These are phyloP conservation scores for Euryodendron excelsum DNA, from an alignment of 148 eudicot genomes.

Conservation along the genomic window DNA sequence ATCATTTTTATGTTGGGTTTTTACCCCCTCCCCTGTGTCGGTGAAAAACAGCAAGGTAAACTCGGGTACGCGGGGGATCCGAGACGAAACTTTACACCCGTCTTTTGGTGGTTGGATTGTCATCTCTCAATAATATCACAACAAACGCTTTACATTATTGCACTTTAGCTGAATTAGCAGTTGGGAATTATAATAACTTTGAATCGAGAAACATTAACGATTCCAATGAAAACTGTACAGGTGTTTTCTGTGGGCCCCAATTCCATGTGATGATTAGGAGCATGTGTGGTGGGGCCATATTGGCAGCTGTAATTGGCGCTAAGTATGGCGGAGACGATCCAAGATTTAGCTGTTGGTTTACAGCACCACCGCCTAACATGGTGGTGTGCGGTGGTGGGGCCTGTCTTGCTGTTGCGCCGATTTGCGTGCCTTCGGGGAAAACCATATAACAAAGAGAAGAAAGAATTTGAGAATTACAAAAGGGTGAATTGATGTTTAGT, in stretches of 20 bases:
- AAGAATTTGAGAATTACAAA: no score
- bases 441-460: no score
- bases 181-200: background rate
- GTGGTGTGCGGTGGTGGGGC: background rate
- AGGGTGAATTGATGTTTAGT: no score
- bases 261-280: background rate
- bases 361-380: background rate
- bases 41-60: background rate
- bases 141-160: background rate
- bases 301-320: slow-evolving; percentile 4
- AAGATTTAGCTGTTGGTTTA: background rate
- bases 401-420: background rate
- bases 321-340: background rate
- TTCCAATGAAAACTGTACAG: background rate
- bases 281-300: background rate
- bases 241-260: background rate
- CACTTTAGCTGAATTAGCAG: background rate
- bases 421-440: no score
- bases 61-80: background rate
- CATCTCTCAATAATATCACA: background rate
- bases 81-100: background rate
- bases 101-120: background rate
- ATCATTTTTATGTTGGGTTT: no score
- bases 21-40: no score
- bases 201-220: background rate